Evolutionary conservation across 1,284 basidiomycete species (phyloP).

Genomic region (Kalmanozyma brasiliensis): DNA sequence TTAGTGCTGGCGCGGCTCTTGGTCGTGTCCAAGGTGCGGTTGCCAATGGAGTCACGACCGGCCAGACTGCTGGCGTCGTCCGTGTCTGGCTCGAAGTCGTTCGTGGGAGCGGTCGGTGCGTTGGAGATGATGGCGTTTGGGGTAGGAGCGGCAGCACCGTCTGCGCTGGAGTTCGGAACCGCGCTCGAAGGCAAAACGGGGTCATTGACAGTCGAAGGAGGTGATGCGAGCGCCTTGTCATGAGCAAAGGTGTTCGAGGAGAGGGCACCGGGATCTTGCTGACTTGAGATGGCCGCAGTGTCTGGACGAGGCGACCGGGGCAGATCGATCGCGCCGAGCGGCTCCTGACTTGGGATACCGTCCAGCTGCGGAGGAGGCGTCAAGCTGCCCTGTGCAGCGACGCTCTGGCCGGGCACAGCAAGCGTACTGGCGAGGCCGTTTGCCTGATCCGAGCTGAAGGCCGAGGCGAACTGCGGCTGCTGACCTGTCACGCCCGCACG

Average conservation of each 20-base stretch:
- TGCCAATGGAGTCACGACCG: slow-evolving; percentile 52
- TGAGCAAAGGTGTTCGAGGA: slow-evolving; percentile 15
- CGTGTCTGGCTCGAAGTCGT: slow-evolving; percentile 16
- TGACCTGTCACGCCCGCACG: slow-evolving; percentile 5
- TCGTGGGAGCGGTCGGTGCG: background rate
- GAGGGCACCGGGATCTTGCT: background rate
- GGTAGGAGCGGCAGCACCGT: slow-evolving; percentile 19
- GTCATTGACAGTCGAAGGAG: background rate
- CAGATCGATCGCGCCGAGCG: slow-evolving; percentile 47
- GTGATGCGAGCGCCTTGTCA: slow-evolving; percentile 11
- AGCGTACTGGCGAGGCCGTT: slow-evolving; percentile 52
- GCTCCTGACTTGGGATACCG: slow-evolving; percentile 45
- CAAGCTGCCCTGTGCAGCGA: slow-evolving; percentile 14
- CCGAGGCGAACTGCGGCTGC: slow-evolving; percentile 25
- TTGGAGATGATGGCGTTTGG: slow-evolving; percentile 11
- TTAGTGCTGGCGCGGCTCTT: slow-evolving; percentile 90
- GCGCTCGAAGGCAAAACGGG: background rate
- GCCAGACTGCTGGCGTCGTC: slow-evolving; percentile 38
- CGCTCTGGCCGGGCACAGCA: slow-evolving; percentile 19
- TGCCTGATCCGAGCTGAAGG: slow-evolving; percentile 21
- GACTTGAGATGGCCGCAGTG: background rate
- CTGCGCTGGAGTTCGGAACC: no score
- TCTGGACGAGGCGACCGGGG: slow-evolving; percentile 32
- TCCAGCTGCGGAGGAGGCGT: slow-evolving; percentile 51
- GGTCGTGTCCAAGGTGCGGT: slow-evolving; percentile 58